Base-by-base conservation (phyloP, 2,329 filamentous ascomycete species). In the Xylaria sp. region DNA sequence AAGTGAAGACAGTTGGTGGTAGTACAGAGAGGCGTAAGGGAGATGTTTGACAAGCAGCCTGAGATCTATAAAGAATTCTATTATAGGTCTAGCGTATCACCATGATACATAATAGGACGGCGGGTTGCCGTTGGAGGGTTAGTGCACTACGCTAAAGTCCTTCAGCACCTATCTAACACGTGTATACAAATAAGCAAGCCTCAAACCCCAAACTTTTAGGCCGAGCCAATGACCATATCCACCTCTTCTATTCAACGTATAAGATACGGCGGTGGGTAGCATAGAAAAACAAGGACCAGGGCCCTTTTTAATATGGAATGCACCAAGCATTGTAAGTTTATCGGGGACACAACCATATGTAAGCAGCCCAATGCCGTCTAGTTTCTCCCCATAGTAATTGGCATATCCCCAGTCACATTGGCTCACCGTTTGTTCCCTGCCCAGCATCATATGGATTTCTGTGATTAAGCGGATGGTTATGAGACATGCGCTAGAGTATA, bases 21-120 rank as follows among this genome's bases (percentile, higher is more conserved):
- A n/a, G n/a, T 9, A 28, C 28, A 28, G 28, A 28, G 28, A 13
- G 20, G 34, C 20, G 54, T 41, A n/a, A 34, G 7, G 54, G 34
- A 56, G 12, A 20, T 20, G 9, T 56, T 56, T 56, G 54, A 56
- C 54, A 56, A 32, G 13, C 54, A 23, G n/a, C n/a, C n/a, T n/a
- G n/a, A n/a, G 20, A 20, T 9, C 54, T n/a, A 56, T 1, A 37
- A 41, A 13, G 20, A 15, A 3, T 39, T n/a, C 54, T n/a, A 39
- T 15, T 41, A 39, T 15, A 20, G 54, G 54, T 9, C 23, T 56
- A 56, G 54, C 39, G 12, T 4, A 41, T 41, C 1, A 18, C 4
- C 15, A 13, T 12, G 39, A 37, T 25, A 25, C 23, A 25, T 15
- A 41, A 12, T 12, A 41, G 13, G 39, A 15, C 12, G 3, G 39